Evolutionary conservation across 139 green algal species (phyloP).

Genomic region (Gonium pectorale): DNA sequence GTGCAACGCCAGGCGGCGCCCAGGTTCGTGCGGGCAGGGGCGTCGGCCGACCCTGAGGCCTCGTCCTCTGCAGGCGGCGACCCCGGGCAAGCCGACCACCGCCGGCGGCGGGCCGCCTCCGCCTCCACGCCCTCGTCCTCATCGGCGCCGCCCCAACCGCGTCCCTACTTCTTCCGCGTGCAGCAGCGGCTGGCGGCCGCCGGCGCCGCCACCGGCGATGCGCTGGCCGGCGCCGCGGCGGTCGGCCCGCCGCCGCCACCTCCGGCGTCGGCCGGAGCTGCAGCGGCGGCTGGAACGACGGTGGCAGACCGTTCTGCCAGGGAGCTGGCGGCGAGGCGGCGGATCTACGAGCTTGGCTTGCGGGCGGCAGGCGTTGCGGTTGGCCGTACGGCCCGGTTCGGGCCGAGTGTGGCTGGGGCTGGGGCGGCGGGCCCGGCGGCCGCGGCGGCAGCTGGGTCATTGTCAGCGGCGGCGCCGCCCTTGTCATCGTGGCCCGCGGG

Average conservation of each 20-base stretch:
- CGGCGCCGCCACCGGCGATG: neutral
- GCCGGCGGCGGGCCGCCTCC: no score
- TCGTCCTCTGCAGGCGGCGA: neutral
- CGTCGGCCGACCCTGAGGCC: no score
- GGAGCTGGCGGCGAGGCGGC: neutral
- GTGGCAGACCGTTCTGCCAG: neutral
- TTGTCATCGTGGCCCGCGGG: neutral
- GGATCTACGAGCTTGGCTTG: conserved; percentile 2
- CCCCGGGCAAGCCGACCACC: no score
- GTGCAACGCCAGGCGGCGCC: no score
- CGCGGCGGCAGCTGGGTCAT: neutral
- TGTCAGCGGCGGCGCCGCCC: neutral
- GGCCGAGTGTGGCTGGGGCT: no score
- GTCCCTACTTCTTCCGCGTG: conserved; percentile 33
- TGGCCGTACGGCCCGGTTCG: neutral
- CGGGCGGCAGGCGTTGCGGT: neutral
- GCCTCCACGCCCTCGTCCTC: no score
- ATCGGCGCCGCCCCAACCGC: conserved; percentile 1
- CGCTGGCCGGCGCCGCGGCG: neutral
- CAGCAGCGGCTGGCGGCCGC: conserved; percentile 21
- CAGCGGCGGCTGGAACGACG: neutral
- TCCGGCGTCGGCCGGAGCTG: neutral
- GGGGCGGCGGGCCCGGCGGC: neutral
- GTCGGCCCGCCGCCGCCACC: neutral
- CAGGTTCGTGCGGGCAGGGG: no score